Evolutionary conservation across 2,329 filamentous ascomycete species (phyloP).

Genomic region (Eurotiales sp.): DNA sequence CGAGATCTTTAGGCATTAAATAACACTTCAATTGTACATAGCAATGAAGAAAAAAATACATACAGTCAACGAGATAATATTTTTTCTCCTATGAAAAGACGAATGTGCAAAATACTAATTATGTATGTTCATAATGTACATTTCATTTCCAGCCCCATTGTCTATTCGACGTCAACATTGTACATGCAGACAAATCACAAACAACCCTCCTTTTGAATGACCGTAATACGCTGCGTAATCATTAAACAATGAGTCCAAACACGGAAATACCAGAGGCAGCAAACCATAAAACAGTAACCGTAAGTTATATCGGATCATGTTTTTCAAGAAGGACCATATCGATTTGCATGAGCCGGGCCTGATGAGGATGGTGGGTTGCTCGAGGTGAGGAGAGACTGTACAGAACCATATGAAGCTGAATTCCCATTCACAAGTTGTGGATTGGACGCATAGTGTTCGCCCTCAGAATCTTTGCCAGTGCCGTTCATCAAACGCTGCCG

Average conservation of each 20-base stretch:
- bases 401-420: conserved; percentile 11
- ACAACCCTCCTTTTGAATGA: not conserved
- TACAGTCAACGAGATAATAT: too few relatives aligned
- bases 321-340: conserved; percentile 9
- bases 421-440: conserved; percentile 10
- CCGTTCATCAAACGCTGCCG: conserved; percentile 37
- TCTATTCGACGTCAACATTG: not conserved
- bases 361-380: conserved; percentile 12
- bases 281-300: too few relatives aligned
- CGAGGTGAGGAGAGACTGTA: conserved; percentile 12
- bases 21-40: not conserved
- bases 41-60: not conserved
- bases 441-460: conserved; percentile 2
- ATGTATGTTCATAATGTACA: not conserved
- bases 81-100: too few relatives aligned
- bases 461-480: conserved; percentile 9
- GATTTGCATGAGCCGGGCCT: conserved; percentile 8
- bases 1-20: not conserved
- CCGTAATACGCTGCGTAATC: not conserved
- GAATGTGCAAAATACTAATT: not conserved
- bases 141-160: not conserved
- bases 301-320: too few relatives aligned
- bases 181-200: not conserved
- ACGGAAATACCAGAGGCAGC: too few relatives aligned
- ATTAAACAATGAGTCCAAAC: not conserved